These are phyloP conservation scores for Penicillium sp. DNA, from an alignment of 2,329 filamentous ascomycete genomes.

Conservation along the genomic window DNA sequence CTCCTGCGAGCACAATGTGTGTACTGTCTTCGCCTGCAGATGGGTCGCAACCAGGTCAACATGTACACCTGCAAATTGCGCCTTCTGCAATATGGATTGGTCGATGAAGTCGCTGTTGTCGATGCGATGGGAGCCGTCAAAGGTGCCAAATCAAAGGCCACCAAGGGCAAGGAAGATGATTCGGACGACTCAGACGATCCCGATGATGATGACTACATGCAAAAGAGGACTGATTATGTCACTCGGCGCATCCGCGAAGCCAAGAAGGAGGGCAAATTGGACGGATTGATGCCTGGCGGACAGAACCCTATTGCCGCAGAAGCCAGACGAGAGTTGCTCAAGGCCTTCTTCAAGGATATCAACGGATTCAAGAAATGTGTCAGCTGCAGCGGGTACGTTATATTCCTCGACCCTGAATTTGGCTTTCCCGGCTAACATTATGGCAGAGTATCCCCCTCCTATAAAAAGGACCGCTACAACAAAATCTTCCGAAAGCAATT, in stretches of 20 bases:
- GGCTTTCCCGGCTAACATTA: conserved; percentile 19
- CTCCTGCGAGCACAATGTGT: conserved; percentile 83
- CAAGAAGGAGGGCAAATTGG: conserved; percentile 46
- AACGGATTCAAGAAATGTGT: conserved; percentile 67
- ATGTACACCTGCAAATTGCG: conserved; percentile 79
- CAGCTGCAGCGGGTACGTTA: conserved; percentile 55
- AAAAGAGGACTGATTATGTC: conserved; percentile 65
- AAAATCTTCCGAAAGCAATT: conserved; percentile 91
- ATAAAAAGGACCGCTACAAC: conserved; percentile 83
- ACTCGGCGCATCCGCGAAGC: conserved; percentile 65
- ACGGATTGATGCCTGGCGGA: conserved; percentile 46
- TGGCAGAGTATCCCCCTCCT: conserved; percentile 69
- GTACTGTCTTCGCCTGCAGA: conserved; percentile 83
- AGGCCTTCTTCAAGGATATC: conserved; percentile 76
- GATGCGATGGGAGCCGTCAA: conserved; percentile 49
- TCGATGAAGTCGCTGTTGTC: conserved; percentile 64
- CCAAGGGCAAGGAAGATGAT: conserved; percentile 54
- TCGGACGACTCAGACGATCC: conserved; percentile 63
- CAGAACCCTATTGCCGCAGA: conserved; percentile 85
- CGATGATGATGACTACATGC: conserved; percentile 50
- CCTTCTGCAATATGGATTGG: conserved; percentile 77
- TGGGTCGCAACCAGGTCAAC: conserved; percentile 73
- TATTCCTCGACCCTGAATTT: neutral
- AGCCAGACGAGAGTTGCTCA: conserved; percentile 70
- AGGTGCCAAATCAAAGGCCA: conserved; percentile 45